Conservation (phyloP, 1,284 basidiomycete species). For the Pseudozyma pruni region DNA sequence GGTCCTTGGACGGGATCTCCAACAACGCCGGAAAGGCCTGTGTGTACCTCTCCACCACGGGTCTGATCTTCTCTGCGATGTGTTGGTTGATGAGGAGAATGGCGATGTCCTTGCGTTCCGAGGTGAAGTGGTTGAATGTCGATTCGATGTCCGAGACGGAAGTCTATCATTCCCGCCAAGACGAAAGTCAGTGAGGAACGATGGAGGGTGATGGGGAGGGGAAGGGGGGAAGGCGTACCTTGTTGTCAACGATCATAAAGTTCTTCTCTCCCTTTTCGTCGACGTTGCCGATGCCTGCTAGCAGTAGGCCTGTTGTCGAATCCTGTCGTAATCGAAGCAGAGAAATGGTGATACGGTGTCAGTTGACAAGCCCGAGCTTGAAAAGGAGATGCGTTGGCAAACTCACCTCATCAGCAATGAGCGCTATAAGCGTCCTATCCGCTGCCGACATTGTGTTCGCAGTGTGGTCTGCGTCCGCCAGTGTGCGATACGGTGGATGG, state of each 20-base stretch:
- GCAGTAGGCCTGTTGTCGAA: conserved; percentile 65
- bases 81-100: conserved; percentile 67
- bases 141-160: conserved; percentile 63
- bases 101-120: conserved; percentile 64
- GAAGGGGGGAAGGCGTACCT: conserved; percentile 24
- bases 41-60: conserved; percentile 92
- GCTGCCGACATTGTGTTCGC: conserved; percentile 51
- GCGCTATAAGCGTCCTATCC: conserved; percentile 55
- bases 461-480: too few species aligned
- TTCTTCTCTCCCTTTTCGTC: conserved; percentile 63
- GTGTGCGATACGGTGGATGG: too few species aligned
- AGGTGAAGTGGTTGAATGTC: conserved; percentile 57
- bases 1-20: conserved; percentile 92
- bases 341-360: not conserved
- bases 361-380: not conserved
- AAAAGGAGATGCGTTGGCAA: not conserved
- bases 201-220: not conserved
- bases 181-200: not conserved
- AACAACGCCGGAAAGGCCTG: conserved; percentile 95
- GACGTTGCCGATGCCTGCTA: conserved; percentile 66
- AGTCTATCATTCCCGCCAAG: conserved; percentile 18
- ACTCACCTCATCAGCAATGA: conserved; percentile 61
- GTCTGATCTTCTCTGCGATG: conserved; percentile 86
- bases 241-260: conserved; percentile 65
- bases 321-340: conserved; percentile 31